Evolutionary conservation across 2,329 filamentous ascomycete species (phyloP).

Genomic region (Microthyrium microscopicum): DNA sequence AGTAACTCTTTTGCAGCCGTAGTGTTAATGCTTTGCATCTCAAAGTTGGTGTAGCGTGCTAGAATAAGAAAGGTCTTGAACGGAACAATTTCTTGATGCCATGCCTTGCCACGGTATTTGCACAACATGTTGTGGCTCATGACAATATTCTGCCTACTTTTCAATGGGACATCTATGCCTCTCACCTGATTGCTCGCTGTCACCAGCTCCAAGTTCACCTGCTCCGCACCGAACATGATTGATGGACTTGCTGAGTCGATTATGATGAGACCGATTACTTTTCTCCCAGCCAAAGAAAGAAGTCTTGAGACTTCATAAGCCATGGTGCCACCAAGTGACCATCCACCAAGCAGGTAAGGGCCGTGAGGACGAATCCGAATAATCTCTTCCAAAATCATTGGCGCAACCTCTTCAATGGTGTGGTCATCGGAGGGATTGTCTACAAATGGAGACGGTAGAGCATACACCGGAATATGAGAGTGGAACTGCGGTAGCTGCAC

Average conservation of each 20-base stretch:
- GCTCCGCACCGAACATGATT: no score
- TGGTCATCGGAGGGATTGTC: constrained; percentile 15
- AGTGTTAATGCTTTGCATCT: no score
- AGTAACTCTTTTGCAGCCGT: no score
- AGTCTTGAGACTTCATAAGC: constrained; percentile 29
- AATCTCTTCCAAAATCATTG: constrained; percentile 26
- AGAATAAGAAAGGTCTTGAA: no score
- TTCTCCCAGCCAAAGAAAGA: constrained; percentile 12
- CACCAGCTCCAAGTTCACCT: no score
- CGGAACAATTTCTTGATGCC: no score
- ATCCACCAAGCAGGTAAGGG: constrained; percentile 54
- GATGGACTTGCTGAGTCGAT: constrained; percentile 18
- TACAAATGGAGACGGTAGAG: constrained; percentile 28
- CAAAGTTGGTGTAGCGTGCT: no score
- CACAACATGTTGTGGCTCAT: no score
- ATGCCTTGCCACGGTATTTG: no score
- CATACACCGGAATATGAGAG: constrained; percentile 32
- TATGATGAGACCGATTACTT: constrained; percentile 14
- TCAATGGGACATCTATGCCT: no score
- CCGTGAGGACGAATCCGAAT: constrained; percentile 30
- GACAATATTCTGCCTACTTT: no score
- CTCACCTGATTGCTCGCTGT: no score
- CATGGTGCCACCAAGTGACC: constrained; percentile 62
- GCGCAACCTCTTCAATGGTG: constrained; percentile 21
- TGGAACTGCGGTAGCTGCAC: constrained; percentile 22